Conservation (phyloP, 345 rosid genomes). For the Hirschfeldia incana region DNA sequence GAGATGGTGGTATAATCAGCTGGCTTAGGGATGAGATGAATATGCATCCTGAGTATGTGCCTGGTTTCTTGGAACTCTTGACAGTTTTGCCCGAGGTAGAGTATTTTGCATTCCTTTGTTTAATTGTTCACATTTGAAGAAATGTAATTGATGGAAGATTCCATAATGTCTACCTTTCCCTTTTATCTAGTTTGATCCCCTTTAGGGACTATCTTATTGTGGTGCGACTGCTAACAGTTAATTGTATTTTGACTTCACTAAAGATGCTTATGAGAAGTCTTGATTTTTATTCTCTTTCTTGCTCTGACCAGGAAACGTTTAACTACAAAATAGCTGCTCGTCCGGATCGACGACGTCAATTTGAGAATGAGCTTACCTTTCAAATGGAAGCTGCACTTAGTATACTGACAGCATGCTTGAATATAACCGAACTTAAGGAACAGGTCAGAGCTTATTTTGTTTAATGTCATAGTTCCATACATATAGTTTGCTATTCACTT, state of each 20-base stretch:
- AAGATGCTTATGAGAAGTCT: background rate
- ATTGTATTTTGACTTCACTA: conserved; percentile 1
- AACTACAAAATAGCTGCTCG: conserved; percentile 99
- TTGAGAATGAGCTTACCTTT: conserved; percentile 84
- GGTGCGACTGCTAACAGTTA: background rate
- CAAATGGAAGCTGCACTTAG: conserved; percentile 82
- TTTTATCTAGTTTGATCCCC: background rate
- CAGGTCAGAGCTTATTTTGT: conserved; percentile 56
- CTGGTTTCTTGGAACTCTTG: conserved; percentile 96
- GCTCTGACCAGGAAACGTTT: conserved; percentile 69
- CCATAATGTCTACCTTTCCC: background rate
- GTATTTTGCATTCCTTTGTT: conserved; percentile 13
- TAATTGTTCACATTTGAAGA: conserved; percentile 1
- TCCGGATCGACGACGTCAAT: conserved; percentile 92
- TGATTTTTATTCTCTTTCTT: conserved; percentile 22
- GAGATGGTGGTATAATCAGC: conserved; percentile 86
- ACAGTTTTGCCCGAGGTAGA: conserved; percentile 96
- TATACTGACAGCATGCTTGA: conserved; percentile 81
- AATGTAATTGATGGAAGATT: background rate
- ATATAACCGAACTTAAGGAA: conserved; percentile 77
- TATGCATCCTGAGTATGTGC: conserved; percentile 84
- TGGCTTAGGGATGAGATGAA: conserved; percentile 97
- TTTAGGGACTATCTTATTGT: conserved; percentile 1
- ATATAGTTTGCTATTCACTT: conserved; percentile 20
- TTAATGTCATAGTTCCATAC: background rate